Base-by-base conservation (phyloP, 2,329 filamentous ascomycete genomes). In the Sporothrix euskadiensis region DNA sequence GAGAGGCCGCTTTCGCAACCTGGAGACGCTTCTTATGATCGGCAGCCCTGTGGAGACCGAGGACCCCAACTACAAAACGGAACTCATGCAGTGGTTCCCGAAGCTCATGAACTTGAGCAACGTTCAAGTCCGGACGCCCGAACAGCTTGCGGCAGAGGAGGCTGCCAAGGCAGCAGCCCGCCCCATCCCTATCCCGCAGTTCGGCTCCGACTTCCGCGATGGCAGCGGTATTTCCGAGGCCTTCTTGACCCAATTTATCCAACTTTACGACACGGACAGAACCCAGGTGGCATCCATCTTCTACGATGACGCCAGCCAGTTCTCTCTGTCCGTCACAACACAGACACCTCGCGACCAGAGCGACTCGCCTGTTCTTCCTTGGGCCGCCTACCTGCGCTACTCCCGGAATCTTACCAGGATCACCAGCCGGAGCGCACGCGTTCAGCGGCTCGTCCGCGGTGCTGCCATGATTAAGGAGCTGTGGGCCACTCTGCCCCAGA, bases 51-150 rank as follows among this genome's bases (percentile, higher is more conserved):
- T 97, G 74, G 89, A 90, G 76, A 80, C 83, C 1, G 82, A 86
- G 72, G 82, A 86, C 32, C 87, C 90, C 9, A 86, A 87, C 74
- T 92, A 91, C 80, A 86, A 88, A 74, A 83, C 87, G 19, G 91
- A 93, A 68, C 84, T 98, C 73, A 84, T 93, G 41, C 88, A 89
- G 56, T 97, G 94, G 91, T 98, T 93, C 79, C 94, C 94, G 0
- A 91, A 89, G 74, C 87, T 98, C 19, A 89, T 90, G 78, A 88
- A 90, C 74, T 84, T 98, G 76, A 97, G 97, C 80, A 89, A 90
- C 72, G 84, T 88, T 6, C 88, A 91, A 79, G 88, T 97, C 22
- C 89, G 94, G 74, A 92, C 91, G 0, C 86, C 90, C 0, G 89
- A 93, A 78, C 89, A 94, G 78, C 84, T 92, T 70, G 88, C 88